Evolutionary conservation across 176 grass and related monocot genomes (phyloP), one percentile per base, ranked within the genome.

Genomic region (Ensete glaucum): DNA sequence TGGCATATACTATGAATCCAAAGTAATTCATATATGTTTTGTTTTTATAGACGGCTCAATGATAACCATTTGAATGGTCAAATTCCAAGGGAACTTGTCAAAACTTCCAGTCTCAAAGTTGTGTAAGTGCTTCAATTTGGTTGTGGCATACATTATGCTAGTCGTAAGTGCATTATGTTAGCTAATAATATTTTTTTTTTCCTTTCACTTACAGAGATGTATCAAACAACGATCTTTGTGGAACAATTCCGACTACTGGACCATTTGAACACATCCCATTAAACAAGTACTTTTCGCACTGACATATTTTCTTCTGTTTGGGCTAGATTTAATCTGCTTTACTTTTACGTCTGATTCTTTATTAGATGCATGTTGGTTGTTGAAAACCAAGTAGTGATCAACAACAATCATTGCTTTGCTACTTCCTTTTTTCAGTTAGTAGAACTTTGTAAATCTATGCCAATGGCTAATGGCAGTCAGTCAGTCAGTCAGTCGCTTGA

Each of bases 251-350:
- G 17, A 89, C 88, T 0, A 87, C 91, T 53, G 86, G 91, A 59
- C 88, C 91, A 82, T 99, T 99, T 81, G 96, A 95, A 53, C 91
- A 73, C 74, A 95, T 99, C 81, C 84, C 91, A 26, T 82, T 99
- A 76, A 88, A 75, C 91, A 99, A 99, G 96, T 99, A 99, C 83
- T 85, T 90, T 23, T 73, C 19, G 14, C 60, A 15, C 72, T 20
- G 27, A 48, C 60, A 65, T 34, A 19, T 54, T 29, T 73, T 80
- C 1, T 59, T 71, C 26, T 48, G 22, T 21, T 54, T 55, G 71
- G 58, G 49, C 23, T n/a, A 73, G 24, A 72, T 22, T 22, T 48
- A n/a, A 69, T 74, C 19, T 53, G 16, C 9, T 14, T 72, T 81
- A 54, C 62, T 69, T 15, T 25, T 70, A 73, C 56, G 24, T 55